Evolutionary conservation across 2,329 filamentous ascomycete genomes (phyloP), one percentile per base, ranked within the genome.

Genomic region (Beauveria sp.): DNA sequence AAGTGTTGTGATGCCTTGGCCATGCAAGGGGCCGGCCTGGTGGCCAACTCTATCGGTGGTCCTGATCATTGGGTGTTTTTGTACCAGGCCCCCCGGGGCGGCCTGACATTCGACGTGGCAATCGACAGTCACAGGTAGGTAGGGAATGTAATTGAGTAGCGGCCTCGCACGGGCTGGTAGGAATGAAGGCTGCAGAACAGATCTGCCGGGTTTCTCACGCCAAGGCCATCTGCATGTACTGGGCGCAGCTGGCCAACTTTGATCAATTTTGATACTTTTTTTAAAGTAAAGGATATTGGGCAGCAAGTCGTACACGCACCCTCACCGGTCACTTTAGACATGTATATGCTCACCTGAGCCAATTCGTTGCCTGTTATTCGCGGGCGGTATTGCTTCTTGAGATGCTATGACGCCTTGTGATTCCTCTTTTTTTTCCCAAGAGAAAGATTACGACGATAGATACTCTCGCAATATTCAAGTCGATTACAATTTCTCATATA

Each of bases 1-100:
- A 40, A 43, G 57, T 46, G 42, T 47, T 53, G 58, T 53, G 50
- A 53, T 60, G 40, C 49, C 49, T 43, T 34, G 50, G 20, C 40
- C 42, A 60, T 60, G 58, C 58, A 60, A 60, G 58, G 52, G 58
- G 58, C 58, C 58, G 49, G 10, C 58, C 49, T 22, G 58, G 58
- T 60, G 49, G 58, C 58, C 58, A 47, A 34, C 58, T 24, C n/a
- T 16, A 47, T 28, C 40, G 22, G 58, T 22, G 58, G 28, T 42
- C 49, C 42, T 46, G 49, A 53, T 60, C 49, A 47, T 22, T 28
- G 57, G 5, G 3, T 22, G 18, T 34, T 8, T 28, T 28, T 40
- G 20, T 28, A 43, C 56, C 14, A 43, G 22, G 34, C 45, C 30
- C n/a, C 10, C 10, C n/a, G 20, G 38, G 57, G 24, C 57, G n/a